Percentiles rank a stretch among this genome's conserved stretches.
phyloP scores from a whole-genome alignment of 352 stramenopile genomes.

The Ophiocytium majus region DNA sequence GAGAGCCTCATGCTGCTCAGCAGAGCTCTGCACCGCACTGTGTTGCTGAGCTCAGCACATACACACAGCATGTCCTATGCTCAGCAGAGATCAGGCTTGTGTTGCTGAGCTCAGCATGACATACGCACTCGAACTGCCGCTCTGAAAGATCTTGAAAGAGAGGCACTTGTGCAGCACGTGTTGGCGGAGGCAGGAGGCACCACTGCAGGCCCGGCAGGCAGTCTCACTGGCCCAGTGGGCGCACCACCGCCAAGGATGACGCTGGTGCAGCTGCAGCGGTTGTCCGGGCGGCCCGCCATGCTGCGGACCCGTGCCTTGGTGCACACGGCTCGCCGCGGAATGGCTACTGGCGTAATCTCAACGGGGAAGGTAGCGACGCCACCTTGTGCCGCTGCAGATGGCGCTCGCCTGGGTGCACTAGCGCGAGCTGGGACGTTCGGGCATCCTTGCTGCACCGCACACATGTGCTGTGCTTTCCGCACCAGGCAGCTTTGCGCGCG shows the following conservation, averaged over 20 bases:
- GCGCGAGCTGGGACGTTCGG: neutral
- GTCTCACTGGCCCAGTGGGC: too few species aligned
- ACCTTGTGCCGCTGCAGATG: neutral
- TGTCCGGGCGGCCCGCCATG: neutral
- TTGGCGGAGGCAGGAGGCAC: too few species aligned
- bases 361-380: neutral
- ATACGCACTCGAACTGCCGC: too few species aligned
- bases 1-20: too few species aligned
- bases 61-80: too few species aligned
- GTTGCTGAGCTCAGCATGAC: too few species aligned
- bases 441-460: neutral
- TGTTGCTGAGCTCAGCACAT: too few species aligned
- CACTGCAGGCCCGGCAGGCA: too few species aligned
- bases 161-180: too few species aligned
- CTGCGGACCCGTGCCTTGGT: neutral
- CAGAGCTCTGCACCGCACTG: too few species aligned
- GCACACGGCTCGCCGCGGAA: neutral
- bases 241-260: neutral
- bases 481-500: neutral
- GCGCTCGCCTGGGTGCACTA: neutral
- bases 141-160: too few species aligned
- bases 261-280: neutral
- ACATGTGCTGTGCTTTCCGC: neutral
- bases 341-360: neutral
- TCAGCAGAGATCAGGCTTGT: too few species aligned